Percentiles rank a stretch among this genome's conserved stretches.
Conservation (phyloP, 306 rosid species). For the Begonia masoniana region DNA sequence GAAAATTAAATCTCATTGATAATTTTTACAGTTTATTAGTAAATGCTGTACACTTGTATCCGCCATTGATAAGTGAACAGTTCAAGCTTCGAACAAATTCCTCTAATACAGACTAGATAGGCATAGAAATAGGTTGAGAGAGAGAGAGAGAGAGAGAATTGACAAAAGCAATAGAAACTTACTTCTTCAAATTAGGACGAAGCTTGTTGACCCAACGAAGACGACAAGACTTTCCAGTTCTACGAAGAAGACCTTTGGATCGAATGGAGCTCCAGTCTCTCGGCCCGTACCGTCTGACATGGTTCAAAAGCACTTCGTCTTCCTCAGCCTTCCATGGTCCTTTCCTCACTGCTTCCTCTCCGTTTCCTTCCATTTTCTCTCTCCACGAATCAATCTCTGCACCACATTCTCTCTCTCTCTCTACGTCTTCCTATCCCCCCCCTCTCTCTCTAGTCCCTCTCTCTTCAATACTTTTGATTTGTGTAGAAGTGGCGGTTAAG, state of each 20-base stretch:
- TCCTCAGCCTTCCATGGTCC: slow-evolving; percentile 26
- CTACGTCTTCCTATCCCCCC: not conserved
- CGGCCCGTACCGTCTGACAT: slow-evolving; percentile 64
- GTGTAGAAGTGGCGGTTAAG: not conserved
- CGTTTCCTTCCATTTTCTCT: not conserved
- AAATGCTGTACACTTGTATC: too few species aligned
- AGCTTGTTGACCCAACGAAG: slow-evolving; percentile 97
- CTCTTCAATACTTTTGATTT: not conserved
- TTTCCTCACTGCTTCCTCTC: not conserved
- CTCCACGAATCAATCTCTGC: not conserved
- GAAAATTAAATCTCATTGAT: too few species aligned
- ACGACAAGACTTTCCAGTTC: slow-evolving; percentile 86
- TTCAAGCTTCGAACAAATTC: too few species aligned
- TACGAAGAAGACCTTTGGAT: slow-evolving; percentile 80
- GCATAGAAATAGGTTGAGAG: not conserved
- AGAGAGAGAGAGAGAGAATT: not conserved
- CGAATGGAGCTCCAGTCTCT: slow-evolving; percentile 99
- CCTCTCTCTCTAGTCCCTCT: not conserved
- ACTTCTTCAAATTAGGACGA: slow-evolving; percentile 78
- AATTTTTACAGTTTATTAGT: too few species aligned
- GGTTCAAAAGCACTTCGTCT: slow-evolving; percentile 57
- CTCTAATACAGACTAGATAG: not conserved
- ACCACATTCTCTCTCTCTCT: not conserved
- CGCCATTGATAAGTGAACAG: too few species aligned
- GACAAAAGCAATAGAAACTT: not conserved